Percentiles rank a stretch among this genome's conserved stretches.
Conservation (phyloP, 805 yeast genomes). For the Maudiozyma barnettii region DNA sequence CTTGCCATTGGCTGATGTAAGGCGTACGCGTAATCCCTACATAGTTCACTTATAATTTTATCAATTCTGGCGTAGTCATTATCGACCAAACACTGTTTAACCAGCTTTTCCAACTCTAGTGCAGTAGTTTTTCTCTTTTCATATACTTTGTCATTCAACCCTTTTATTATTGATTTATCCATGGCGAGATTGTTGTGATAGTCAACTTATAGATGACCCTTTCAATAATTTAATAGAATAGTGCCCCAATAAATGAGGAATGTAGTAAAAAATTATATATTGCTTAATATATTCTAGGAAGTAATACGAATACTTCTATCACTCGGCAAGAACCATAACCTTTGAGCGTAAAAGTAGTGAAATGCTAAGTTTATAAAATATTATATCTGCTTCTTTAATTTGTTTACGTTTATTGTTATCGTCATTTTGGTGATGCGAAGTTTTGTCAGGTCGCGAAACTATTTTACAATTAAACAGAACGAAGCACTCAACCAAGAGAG, state of each 20-base stretch:
- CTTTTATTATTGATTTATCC: slow-evolving; percentile 59
- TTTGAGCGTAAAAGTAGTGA: no score
- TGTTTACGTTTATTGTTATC: background rate
- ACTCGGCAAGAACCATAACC: no score
- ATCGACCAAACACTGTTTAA: slow-evolving; percentile 45
- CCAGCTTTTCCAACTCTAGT: slow-evolving; percentile 64
- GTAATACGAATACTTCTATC: no score
- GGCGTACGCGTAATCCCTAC: slow-evolving; percentile 71
- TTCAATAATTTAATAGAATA: background rate
- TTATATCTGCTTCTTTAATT: no score
- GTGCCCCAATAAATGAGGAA: no score
- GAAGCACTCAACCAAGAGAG: no score
- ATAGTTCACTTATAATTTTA: slow-evolving; percentile 58
- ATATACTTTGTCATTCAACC: slow-evolving; percentile 62
- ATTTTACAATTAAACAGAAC: background rate
- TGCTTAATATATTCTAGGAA: no score
- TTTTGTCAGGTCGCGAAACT: background rate
- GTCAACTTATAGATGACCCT: background rate
- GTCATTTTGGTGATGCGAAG: background rate
- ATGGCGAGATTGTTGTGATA: background rate
- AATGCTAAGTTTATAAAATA: no score
- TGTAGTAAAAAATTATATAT: no score
- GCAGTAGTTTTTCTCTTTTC: slow-evolving; percentile 76
- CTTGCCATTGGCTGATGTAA: slow-evolving; percentile 79
- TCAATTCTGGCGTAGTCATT: slow-evolving; percentile 31